Evolutionary conservation across 2,329 filamentous ascomycete genomes (phyloP).

Genomic region (Xylogone sp.): DNA sequence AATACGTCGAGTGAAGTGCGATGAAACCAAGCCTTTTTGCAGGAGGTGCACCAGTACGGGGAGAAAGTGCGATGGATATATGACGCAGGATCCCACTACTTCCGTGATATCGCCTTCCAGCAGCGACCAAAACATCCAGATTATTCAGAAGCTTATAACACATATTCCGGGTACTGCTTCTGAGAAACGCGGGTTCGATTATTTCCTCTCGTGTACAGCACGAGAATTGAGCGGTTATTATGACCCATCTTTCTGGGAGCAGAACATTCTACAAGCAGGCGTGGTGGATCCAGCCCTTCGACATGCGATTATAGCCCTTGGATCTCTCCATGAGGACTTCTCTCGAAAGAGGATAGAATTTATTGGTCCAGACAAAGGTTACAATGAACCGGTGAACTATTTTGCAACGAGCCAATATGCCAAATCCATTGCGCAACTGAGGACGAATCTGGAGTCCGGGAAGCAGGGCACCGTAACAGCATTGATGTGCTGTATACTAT

Average conservation of each 20-base stretch:
- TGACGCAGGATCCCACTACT: neutral
- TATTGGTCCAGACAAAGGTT: neutral
- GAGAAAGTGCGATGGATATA: constrained; percentile 22
- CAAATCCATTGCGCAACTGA: constrained; percentile 14
- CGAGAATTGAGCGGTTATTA: constrained; percentile 23
- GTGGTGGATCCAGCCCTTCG: constrained; percentile 19
- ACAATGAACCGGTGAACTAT: neutral
- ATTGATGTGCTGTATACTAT: constrained; percentile 20
- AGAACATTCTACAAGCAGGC: constrained; percentile 23
- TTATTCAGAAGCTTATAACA: neutral
- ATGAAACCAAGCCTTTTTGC: constrained; percentile 18
- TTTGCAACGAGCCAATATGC: constrained; percentile 16
- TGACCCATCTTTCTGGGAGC: constrained; percentile 20
- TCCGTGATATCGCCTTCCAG: neutral
- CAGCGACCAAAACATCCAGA: neutral
- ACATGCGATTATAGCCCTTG: constrained; percentile 26
- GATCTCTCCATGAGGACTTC: constrained; percentile 24
- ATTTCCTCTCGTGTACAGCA: constrained; percentile 21
- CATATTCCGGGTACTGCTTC: constrained; percentile 15
- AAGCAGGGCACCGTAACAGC: constrained; percentile 11
- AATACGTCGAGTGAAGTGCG: constrained; percentile 21
- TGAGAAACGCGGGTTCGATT: constrained; percentile 23
- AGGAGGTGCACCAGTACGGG: constrained; percentile 18
- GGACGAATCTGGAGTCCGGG: constrained; percentile 8
- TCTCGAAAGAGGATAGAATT: constrained; percentile 7